Conservation (phyloP, 1,139 yeast species). For the Pichia sp. region DNA sequence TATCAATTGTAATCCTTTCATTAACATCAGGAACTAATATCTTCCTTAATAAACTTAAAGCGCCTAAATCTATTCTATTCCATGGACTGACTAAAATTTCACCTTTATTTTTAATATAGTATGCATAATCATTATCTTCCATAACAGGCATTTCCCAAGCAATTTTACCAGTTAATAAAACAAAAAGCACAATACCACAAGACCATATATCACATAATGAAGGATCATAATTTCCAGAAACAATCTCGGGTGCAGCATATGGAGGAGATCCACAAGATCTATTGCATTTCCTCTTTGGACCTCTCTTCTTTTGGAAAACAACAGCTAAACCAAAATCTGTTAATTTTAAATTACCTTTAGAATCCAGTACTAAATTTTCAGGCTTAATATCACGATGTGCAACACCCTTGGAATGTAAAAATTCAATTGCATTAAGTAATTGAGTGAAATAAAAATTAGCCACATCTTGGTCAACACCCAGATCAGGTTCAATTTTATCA, state of each 20-base stretch:
- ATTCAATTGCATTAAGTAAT: conserved; percentile 48
- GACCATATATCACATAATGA: conserved; percentile 58
- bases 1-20: conserved; percentile 36
- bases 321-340: conserved; percentile 68
- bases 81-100: conserved; percentile 42
- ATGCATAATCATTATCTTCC: conserved; percentile 40
- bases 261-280: conserved; percentile 66
- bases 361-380: conserved; percentile 75
- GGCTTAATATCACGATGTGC: conserved; percentile 91
- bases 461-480: conserved; percentile 58
- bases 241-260: conserved; percentile 66
- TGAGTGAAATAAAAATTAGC: conserved; percentile 66
- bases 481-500: conserved; percentile 69
- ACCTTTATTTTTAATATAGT: conserved; percentile 39
- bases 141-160: conserved; percentile 60
- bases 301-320: conserved; percentile 52
- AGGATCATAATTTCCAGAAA: conserved; percentile 43
- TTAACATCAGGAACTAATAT: conserved; percentile 42
- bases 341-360: conserved; percentile 54
- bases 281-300: conserved; percentile 47
- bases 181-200: conserved; percentile 55
- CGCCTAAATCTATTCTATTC: conserved; percentile 42
- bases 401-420: conserved; percentile 63
- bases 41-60: conserved; percentile 44
- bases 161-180: conserved; percentile 52